phyloP scores from a whole-genome alignment of 2,329 filamentous ascomycete genomes.

The Fusarium armeniacum region DNA sequence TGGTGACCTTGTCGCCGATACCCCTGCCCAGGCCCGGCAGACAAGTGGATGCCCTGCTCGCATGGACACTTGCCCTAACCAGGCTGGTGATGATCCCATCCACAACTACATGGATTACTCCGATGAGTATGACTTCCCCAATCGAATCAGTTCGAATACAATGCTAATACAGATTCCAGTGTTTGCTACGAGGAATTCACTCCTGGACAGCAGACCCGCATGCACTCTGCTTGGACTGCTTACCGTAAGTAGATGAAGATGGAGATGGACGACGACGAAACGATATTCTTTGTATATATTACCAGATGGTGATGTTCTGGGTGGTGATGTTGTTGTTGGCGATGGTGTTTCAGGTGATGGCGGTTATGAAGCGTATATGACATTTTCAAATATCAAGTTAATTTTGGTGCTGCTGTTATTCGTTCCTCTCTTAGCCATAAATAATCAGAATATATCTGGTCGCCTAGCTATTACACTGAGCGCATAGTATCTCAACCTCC shows the following conservation, averaged over 20 bases:
- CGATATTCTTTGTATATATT: neutral
- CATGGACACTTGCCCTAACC: slow-evolving; percentile 54
- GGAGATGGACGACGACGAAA: neutral
- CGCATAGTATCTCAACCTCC: too few species aligned
- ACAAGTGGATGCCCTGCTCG: slow-evolving; percentile 55
- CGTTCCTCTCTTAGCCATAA: neutral
- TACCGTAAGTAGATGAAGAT: slow-evolving; percentile 27
- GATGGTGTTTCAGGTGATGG: too few species aligned
- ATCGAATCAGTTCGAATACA: accelerated
- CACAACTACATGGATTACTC: slow-evolving; percentile 59
- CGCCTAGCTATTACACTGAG: too few species aligned
- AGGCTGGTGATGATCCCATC: slow-evolving; percentile 53
- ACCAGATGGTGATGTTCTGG: too few species aligned
- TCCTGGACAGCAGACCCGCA: slow-evolving; percentile 39
- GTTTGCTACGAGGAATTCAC: slow-evolving; percentile 47
- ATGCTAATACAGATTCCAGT: slow-evolving; percentile 4
- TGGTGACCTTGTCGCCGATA: slow-evolving; percentile 59
- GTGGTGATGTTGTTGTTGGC: too few species aligned
- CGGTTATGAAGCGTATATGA: neutral
- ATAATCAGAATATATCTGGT: too few species aligned
- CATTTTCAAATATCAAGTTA: neutral
- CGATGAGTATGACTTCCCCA: slow-evolving; percentile 54
- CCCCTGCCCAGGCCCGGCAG: slow-evolving; percentile 54
- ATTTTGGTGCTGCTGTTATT: accelerated
- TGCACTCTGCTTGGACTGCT: slow-evolving; percentile 43